Evolutionary conservation across 257 asterid species (phyloP), one percentile per base, ranked within the genome.

Genomic region (Cinchona pubescens): DNA sequence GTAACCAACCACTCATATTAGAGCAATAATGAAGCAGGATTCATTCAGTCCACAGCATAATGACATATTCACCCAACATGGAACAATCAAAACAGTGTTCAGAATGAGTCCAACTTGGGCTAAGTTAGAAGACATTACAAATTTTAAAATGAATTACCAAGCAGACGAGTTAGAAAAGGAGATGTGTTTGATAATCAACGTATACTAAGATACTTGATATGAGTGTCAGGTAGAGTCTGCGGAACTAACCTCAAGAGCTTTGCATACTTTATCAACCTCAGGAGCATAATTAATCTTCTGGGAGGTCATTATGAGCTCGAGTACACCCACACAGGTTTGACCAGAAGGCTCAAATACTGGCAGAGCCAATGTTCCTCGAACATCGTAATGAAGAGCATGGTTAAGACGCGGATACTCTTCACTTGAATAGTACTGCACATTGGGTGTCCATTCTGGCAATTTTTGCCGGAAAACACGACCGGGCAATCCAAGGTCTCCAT

Each of bases 241-340:
- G 65, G 73, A 65, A 81, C 90, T 77, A 85, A 93, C 98, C 98
- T 93, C 97, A 59, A 93, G 96, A 35, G 98, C 98, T 82, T 91
- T 93, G 94, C 98, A 93, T 55, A 93, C 96, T 89, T 87, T 93
- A 86, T 91, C 96, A 60, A 93, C 97, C 88, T 93, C 98, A 0
- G 96, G 92, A 73, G 97, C 97, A 83, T 91, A 93, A 59, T 93
- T 91, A 82, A 91, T 89, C 83, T 87, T 91, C 81, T 90, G 96
- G 69, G 96, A 91, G 76, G 97, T 93, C 97, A 91, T 91, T 84
- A 93, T 93, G 79, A 93, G 94, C 87, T 93, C 98, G 43, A 91
- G 79, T 35, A 93, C 98, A 32, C 97, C 97, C 82, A 93, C 83
- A 45, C 97, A 91, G 49, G 90, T 83, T 82, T 88, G 97, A 55